These are phyloP conservation scores for Chalciporus chontae DNA, from an alignment of 768 basidiomycete species.

Conservation along the genomic window DNA sequence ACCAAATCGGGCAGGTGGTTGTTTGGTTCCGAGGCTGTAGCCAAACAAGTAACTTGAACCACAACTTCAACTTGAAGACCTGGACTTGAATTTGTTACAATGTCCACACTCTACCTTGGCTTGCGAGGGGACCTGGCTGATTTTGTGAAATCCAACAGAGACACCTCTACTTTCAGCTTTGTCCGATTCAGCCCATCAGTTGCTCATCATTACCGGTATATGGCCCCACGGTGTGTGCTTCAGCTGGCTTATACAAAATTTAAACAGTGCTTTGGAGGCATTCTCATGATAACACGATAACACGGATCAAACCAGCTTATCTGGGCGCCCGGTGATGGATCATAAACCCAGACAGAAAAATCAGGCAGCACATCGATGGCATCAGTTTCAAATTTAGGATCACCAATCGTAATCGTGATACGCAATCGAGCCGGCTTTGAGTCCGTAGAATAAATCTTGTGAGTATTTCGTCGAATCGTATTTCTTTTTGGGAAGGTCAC, in stretches of 20 bases:
- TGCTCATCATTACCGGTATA: not conserved
- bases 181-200: not conserved
- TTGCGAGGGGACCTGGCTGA: no score
- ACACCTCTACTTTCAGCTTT: no score
- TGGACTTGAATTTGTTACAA: no score
- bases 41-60: conserved; percentile 17
- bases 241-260: not conserved
- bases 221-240: not conserved
- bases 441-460: not conserved
- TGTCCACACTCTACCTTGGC: no score
- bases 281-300: not conserved
- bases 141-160: no score
- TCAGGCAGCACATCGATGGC: conserved; percentile 1
- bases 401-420: not conserved
- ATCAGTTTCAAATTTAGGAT: conserved; percentile 12
- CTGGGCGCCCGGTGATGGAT: not conserved
- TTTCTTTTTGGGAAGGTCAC: not conserved
- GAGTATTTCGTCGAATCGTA: not conserved
- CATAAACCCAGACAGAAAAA: conserved; percentile 1
- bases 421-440: no score
- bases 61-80: no score
- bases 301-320: not conserved
- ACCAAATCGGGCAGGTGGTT: conserved; percentile 19
- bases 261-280: not conserved
- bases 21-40: conserved; percentile 30